These are phyloP conservation scores for Syncephalastrum monosporum DNA, from an alignment of 371 early-diverging fungal species.

Conservation along the genomic window DNA sequence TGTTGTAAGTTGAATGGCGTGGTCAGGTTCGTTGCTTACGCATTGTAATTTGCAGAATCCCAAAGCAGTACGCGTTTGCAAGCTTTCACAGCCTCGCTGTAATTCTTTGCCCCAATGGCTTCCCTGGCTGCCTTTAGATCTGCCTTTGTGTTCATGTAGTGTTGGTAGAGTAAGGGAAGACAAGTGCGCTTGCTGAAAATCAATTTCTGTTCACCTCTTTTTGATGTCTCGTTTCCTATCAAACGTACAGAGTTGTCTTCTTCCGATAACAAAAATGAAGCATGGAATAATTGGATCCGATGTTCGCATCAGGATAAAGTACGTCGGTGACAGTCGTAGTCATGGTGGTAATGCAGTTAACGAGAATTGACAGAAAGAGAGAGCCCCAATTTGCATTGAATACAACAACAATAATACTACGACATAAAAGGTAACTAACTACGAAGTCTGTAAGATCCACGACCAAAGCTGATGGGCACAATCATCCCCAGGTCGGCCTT, in stretches of 20 bases:
- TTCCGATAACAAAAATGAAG: too few relatives aligned
- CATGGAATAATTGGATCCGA: too few relatives aligned
- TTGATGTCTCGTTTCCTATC: too few relatives aligned
- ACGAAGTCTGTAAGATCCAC: constrained; percentile 31
- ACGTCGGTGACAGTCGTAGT: too few relatives aligned
- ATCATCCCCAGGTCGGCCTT: constrained; percentile 61
- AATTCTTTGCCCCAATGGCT: constrained; percentile 73
- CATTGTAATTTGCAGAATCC: constrained; percentile 80
- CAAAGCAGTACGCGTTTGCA: constrained; percentile 70
- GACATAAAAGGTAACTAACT: constrained; percentile 4
- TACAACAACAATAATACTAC: constrained; percentile 4
- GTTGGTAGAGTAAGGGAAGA: not conserved
- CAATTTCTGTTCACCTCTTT: too few relatives aligned
- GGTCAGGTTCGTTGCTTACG: constrained; percentile 37
- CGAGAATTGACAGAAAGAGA: too few relatives aligned
- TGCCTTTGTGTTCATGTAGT: constrained; percentile 56
- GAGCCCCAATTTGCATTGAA: not conserved
- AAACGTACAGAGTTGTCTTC: too few relatives aligned
- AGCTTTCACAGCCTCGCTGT: constrained; percentile 68
- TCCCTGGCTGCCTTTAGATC: constrained; percentile 79
- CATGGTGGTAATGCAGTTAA: too few relatives aligned
- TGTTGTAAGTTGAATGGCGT: not conserved
- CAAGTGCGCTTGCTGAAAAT: too few relatives aligned
- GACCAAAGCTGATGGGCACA: constrained; percentile 68
- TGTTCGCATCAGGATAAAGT: too few relatives aligned